Base-by-base conservation (phyloP, 2,329 filamentous ascomycete genomes). In the Rasamsonia emersonii region DNA sequence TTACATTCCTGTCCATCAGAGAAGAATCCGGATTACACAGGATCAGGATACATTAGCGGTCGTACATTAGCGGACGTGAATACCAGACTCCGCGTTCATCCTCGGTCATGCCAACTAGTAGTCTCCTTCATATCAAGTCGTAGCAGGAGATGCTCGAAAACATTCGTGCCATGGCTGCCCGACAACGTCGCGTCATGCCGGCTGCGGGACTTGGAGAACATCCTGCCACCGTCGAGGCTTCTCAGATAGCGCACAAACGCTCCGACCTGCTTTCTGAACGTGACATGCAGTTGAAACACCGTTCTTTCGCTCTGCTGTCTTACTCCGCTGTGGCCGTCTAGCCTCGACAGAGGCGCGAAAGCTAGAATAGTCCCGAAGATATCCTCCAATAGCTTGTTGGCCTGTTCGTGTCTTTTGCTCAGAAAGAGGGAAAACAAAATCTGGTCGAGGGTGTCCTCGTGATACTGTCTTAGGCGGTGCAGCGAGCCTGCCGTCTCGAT, bases 401-500 rank as follows among this genome's bases (percentile, higher is more conserved):
- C 74, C 1, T 83, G 79, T 37, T 76, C 68, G 53, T 93, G 86
- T 20, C 82, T 69, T 47, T 82, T 83, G 37, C 82, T 72, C 3
- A 93, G 62, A 9, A 94, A 69, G 0, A 91, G 62, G 0, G 76
- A 75, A 39, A 77, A 75, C 61, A 88, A 73, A 28, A 93, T 86
- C 30, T 76, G 70, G 50, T 93, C 81, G 2, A 94, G 67, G 5
- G 79, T 73, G 19, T 73, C 66, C 39, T 86, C 79, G 44, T 93
- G 86, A 15, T 78, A 73, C 25, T 76, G 70, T 14, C 79, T 70
- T 9, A 93, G 59, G 24, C 73, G 67, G 23, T 79, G 75, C 0
- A 88, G 71, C 9, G 83, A 81, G 42, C 73, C 65, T 8, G 65
- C 64, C 9, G 60, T 59, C 27, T 68, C 65, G 11, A 73, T 60